phyloP scores from a whole-genome alignment of 202 grass and related monocot genomes.

The Musa balbisiana region DNA sequence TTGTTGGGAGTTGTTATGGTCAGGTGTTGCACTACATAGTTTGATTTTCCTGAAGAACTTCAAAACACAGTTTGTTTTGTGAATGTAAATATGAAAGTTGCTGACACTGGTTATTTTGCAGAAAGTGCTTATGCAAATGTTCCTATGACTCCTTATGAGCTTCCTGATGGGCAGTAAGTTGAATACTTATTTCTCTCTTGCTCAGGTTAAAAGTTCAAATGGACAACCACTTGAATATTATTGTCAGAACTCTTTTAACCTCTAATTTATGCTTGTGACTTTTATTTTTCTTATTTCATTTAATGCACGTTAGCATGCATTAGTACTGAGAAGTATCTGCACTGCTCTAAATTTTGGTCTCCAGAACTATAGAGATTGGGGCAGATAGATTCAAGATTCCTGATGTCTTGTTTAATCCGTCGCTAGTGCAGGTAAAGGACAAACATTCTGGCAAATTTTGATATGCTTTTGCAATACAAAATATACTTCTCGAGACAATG shows the following conservation, averaged over 20 bases:
- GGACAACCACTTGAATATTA: neutral
- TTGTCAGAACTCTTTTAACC: no score
- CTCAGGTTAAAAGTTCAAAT: neutral
- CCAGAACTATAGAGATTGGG: slow-evolving; percentile 98
- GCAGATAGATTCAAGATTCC: slow-evolving; percentile 99
- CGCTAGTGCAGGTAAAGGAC: slow-evolving; percentile 67
- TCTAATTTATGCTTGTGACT: neutral
- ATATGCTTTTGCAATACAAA: neutral
- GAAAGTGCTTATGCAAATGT: slow-evolving; percentile 99
- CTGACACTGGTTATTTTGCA: slow-evolving; percentile 35
- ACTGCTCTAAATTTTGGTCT: slow-evolving; percentile 25
- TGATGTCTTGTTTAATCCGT: slow-evolving; percentile 95
- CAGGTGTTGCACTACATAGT: neutral
- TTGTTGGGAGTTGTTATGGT: slow-evolving; percentile 8
- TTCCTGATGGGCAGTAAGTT: slow-evolving; percentile 99
- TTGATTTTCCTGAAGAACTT: neutral
- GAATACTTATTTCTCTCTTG: neutral
- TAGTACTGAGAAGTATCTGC: neutral
- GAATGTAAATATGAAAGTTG: neutral
- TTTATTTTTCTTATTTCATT: neutral
- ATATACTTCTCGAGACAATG: neutral
- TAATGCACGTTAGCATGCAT: neutral
- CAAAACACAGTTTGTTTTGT: neutral
- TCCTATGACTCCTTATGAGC: slow-evolving; percentile 96
- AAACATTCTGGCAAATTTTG: neutral